Evolutionary conservation across 176 grass and related monocot genomes (phyloP).

Genomic region (Eragrostis nindensis): DNA sequence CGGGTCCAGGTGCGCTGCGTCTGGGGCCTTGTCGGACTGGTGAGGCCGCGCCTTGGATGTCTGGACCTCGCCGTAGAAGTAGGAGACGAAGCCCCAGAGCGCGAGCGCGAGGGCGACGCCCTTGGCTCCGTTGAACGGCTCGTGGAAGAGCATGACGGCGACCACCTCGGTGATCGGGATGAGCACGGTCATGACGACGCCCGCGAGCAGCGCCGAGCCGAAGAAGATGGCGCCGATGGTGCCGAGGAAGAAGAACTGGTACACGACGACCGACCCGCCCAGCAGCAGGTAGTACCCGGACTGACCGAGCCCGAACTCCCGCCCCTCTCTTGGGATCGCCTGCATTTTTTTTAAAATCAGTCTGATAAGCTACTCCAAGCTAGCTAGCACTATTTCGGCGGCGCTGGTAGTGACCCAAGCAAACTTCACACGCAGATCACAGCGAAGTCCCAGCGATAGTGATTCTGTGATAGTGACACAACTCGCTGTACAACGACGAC

Average conservation of each 20-base stretch:
- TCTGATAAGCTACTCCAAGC: too few species aligned
- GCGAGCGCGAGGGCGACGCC: conserved; percentile 74
- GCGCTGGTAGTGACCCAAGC: background rate
- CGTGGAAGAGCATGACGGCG: conserved; percentile 67
- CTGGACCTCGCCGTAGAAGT: conserved; percentile 79
- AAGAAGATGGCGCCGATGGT: conserved; percentile 77
- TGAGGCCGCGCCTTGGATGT: conserved; percentile 18
- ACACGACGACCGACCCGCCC: conserved; percentile 41
- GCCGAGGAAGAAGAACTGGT: conserved; percentile 82
- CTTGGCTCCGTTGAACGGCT: conserved; percentile 72
- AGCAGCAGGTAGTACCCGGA: conserved; percentile 73
- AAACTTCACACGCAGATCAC: background rate
- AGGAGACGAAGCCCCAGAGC: conserved; percentile 82
- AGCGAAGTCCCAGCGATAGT: background rate
- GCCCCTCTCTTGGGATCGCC: conserved; percentile 71
- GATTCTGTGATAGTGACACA: background rate
- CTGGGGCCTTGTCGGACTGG: background rate
- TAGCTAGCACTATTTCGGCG: background rate
- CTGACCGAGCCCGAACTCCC: conserved; percentile 59
- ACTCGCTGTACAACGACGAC: background rate
- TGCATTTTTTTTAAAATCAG: conserved; percentile 34
- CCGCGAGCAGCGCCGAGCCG: conserved; percentile 72
- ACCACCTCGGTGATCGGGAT: conserved; percentile 73
- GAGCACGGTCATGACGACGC: conserved; percentile 67
- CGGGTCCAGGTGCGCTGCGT: conserved; percentile 31